Percentiles rank a stretch among this genome's conserved stretches.
These are phyloP conservation scores for Russula vinacea DNA, from an alignment of 768 basidiomycete species.

Conservation along the genomic window DNA sequence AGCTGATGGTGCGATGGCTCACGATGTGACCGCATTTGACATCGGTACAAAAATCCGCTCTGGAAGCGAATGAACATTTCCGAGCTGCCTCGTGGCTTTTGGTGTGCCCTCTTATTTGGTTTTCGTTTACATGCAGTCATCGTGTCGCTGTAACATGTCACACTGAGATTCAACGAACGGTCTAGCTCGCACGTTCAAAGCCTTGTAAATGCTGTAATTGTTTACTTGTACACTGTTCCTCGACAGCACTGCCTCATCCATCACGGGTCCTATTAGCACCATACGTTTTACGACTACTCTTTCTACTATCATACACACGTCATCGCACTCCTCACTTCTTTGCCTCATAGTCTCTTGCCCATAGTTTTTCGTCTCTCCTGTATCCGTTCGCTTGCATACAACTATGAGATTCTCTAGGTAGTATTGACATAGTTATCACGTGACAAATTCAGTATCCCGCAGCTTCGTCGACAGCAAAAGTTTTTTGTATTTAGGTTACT, in stretches of 20 bases:
- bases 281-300: conserved; percentile 4
- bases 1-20: conserved; percentile 18
- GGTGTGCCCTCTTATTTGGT: conserved; percentile 3
- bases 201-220: conserved; percentile 21
- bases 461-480: too few relatives aligned
- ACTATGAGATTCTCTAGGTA: conserved; percentile 2
- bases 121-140: conserved; percentile 8
- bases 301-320: conserved; percentile 7
- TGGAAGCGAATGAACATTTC: conserved; percentile 22
- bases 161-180: conserved; percentile 9
- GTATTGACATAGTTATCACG: neutral
- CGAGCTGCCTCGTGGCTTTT: neutral
- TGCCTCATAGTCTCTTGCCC: conserved; percentile 7
- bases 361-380: conserved; percentile 1
- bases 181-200: conserved; percentile 7
- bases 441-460: too few relatives aligned
- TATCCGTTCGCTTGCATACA: conserved; percentile 14
- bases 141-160: neutral
- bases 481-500: too few relatives aligned
- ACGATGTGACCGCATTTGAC: conserved; percentile 22
- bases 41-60: conserved; percentile 25
- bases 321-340: conserved; percentile 4
- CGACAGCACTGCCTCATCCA: conserved; percentile 13
- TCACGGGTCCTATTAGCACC: conserved; percentile 25
- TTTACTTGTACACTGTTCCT: conserved; percentile 21